Evolutionary conservation across 2,329 filamentous ascomycete species (phyloP), one percentile per base, ranked within the genome.

Genomic region (Nemania diffusa): DNA sequence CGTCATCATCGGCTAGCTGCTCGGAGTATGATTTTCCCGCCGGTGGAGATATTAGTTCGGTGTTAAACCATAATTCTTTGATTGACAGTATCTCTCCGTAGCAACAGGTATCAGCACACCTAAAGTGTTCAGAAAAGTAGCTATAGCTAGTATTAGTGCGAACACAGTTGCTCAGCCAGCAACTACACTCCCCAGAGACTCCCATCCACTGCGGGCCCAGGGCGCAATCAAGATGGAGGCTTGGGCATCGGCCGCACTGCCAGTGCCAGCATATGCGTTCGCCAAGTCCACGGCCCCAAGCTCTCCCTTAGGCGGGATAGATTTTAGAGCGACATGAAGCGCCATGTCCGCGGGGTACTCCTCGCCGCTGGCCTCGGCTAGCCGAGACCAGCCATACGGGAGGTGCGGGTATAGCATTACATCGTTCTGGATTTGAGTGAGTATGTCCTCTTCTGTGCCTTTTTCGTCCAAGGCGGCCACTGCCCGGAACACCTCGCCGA

Each of bases 321-420:
- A 89, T 72, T 90, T 89, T 42, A 87, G 76, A 0, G 94, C 94
- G n/a, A 94, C 92, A 75, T 90, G 86, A 68, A 97, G 83, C 1
- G 94, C 92, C 89, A 97, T 94, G 71, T 92, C 88, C 2, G 92
- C 90, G 0, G 84, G 80, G 62, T 85, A 81, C n/a, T 81, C 80
- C 59, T 83, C 80, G 2, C 85, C 87, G 0, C 85, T 86, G 0
- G 87, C 78, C 42, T 88, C 84, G 0, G 92, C 89, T 26, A 98
- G 83, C 57, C 91, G 85, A 48, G 88, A 86, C 96, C 96, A 99
- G 0, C 93, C 92, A 59, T 92, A 88, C 0, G 94, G 89, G 65
- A 94, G 86, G 65, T 90, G 85, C 0, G 96, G 96, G 56, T 92
- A 87, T 24, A 97, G 85, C 87, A 97, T 91, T 20, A 97, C 87